Base-by-base conservation (phyloP, 1,284 basidiomycete genomes). In the Flammula alnicola region DNA sequence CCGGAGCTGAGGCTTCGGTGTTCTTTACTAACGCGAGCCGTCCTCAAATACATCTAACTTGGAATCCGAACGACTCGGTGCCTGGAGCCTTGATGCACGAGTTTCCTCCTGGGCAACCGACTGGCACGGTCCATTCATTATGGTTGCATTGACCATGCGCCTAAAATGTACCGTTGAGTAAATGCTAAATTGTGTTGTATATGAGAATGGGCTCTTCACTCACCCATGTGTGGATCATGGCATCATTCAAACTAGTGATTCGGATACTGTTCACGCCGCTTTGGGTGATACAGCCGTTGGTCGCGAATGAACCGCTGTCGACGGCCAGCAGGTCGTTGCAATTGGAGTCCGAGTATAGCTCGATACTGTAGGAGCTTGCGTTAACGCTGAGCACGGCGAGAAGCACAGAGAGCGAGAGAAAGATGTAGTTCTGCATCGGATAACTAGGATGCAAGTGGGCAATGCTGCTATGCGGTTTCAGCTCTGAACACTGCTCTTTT, bases 151-250 rank as follows among this genome's bases (percentile, higher is more conserved):
- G 4, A 20, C 31, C 16, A 9, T 44, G 42, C 9, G 42, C 42
- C 42, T 44, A 25, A 32, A 33, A 31, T 2, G 10, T 37, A 19
- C 20, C 17, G 20, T n/a, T n/a, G 4, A 17, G 4, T 17, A 36
- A 36, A 11, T 19, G 16, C 14, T 17, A 17, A 11, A 36, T 19
- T 14, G 19, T 17, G 19, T 36, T 19, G 20, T 38, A 22, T 10
- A 25, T 4, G 3, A 20, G 6, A 0, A 20, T 8, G 25, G 17
- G 12, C 9, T 8, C n/a, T 36, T 17, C 19, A 36, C 42, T 19
- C 20, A 44, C 42, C 42, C 42, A 44, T 16, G 42, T 44, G 23
- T 44, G 42, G 17, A 44, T 44, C 29, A 32, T 44, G 30, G 42
- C 42, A 11, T 44, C 8, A 9, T 33, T 20, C 27, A 44, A 33